Evolutionary conservation across 495 filamentous ascomycete species (phyloP).

Genomic region (Emericellopsis terricola): DNA sequence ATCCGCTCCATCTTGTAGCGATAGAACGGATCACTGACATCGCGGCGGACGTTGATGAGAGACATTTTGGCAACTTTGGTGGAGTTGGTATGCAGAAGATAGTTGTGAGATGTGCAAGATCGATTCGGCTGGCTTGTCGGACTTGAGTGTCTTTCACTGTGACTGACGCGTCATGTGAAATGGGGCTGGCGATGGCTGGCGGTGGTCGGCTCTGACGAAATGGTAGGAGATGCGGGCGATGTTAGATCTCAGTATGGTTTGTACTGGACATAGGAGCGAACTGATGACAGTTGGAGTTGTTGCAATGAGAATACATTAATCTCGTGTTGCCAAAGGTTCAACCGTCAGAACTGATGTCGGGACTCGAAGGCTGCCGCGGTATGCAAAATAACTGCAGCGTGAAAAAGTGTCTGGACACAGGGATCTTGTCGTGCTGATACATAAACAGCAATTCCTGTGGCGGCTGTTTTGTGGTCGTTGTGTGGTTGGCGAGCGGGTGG

Average conservation of each 20-base stretch:
- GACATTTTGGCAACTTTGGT: constrained; percentile 34
- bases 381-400: constrained; percentile 89
- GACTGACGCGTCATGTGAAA: not conserved
- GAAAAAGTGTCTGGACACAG: constrained; percentile 53
- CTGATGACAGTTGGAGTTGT: constrained; percentile 19
- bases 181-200: constrained; percentile 1
- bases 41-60: constrained; percentile 89
- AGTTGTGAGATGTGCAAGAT: not conserved
- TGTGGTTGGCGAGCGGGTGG: no score
- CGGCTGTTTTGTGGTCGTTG: constrained; percentile 1
- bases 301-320: constrained; percentile 30
- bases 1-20: constrained; percentile 99
- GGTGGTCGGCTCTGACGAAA: no score
- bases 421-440: constrained; percentile 36
- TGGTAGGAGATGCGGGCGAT: constrained; percentile 17
- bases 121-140: not conserved
- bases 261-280: constrained; percentile 32
- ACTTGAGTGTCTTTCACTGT: no score
- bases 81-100: constrained; percentile 18
- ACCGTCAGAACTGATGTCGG: constrained; percentile 69
- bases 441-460: constrained; percentile 26
- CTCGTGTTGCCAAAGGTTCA: constrained; percentile 33
- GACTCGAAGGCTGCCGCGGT: constrained; percentile 76
- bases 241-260: constrained; percentile 26
- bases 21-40: constrained; percentile 97